These are phyloP conservation scores for Dactylellina cionopaga DNA, from an alignment of 2,329 filamentous ascomycete genomes.

Conservation along the genomic window DNA sequence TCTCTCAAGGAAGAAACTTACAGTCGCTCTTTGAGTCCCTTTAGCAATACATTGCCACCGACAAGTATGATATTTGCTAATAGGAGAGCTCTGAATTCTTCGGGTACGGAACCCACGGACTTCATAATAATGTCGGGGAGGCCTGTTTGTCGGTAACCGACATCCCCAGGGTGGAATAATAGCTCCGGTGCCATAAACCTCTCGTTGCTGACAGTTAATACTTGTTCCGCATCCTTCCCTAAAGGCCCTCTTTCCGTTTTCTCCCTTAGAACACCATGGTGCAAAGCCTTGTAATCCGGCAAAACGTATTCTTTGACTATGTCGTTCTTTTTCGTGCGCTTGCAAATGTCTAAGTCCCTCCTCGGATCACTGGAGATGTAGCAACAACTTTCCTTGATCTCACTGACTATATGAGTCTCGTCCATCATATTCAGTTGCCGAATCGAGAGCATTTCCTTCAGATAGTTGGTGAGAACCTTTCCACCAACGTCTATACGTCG, in stretches of 20 bases:
- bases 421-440: conserved; percentile 96
- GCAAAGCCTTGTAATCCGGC: conserved; percentile 75
- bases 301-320: conserved; percentile 78
- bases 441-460: conserved; percentile 87
- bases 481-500: conserved; percentile 89
- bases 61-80: conserved; percentile 89
- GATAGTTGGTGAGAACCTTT: conserved; percentile 90
- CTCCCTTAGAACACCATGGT: conserved; percentile 76
- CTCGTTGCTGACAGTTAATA: conserved; percentile 88
- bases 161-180: conserved; percentile 84
- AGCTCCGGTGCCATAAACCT: conserved; percentile 90
- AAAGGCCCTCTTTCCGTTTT: conserved; percentile 60
- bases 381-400: conserved; percentile 91
- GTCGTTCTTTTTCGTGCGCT: conserved; percentile 67
- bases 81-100: conserved; percentile 84
- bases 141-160: conserved; percentile 84
- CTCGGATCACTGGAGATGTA: conserved; percentile 83
- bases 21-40: conserved; percentile 82
- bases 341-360: conserved; percentile 77
- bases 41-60: conserved; percentile 82
- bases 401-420: conserved; percentile 90
- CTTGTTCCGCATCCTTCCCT: conserved; percentile 73
- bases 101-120: conserved; percentile 76
- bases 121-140: conserved; percentile 85
- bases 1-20: conserved; percentile 59